phyloP scores from a whole-genome alignment of 768 basidiomycete genomes.

The Pisolithus orientalis region DNA sequence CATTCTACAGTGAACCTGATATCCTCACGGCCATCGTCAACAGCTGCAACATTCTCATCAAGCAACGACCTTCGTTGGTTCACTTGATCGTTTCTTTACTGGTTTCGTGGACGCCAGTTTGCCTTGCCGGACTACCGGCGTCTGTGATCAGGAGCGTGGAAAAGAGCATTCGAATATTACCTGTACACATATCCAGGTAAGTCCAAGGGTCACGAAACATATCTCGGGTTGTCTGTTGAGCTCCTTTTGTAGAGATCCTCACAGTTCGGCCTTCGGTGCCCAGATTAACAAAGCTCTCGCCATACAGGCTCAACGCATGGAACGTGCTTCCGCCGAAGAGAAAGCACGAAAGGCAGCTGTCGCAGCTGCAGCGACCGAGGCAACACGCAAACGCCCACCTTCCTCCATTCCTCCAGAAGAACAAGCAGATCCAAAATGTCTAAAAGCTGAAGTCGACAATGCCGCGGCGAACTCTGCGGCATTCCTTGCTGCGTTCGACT shows the following conservation, averaged over 20 bases:
- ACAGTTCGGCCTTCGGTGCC: constrained; percentile 52
- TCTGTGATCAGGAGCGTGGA: constrained; percentile 79
- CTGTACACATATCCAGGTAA: constrained; percentile 77
- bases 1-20: constrained; percentile 59
- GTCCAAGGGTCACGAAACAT: constrained; percentile 13
- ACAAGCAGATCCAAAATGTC: constrained; percentile 61
- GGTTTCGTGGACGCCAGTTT: constrained; percentile 76
- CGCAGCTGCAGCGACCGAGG: constrained; percentile 31
- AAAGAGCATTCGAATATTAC: constrained; percentile 76
- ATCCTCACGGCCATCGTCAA: constrained; percentile 84
- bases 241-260: constrained; percentile 40
- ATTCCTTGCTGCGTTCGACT: constrained; percentile 75
- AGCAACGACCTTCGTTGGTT: constrained; percentile 68
- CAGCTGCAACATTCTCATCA: constrained; percentile 72
- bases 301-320: constrained; percentile 73
- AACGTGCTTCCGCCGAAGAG: constrained; percentile 65
- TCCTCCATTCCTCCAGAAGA: constrained; percentile 38
- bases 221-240: constrained; percentile 7
- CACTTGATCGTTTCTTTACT: constrained; percentile 70
- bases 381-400: constrained; percentile 50
- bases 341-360: constrained; percentile 50
- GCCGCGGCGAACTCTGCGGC: constrained; percentile 39
- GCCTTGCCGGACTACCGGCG: constrained; percentile 50
- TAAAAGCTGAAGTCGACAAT: constrained; percentile 56
- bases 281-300: constrained; percentile 75